These are phyloP conservation scores for Micractinium conductrix DNA, from an alignment of 139 green algal species.

Conservation along the genomic window DNA sequence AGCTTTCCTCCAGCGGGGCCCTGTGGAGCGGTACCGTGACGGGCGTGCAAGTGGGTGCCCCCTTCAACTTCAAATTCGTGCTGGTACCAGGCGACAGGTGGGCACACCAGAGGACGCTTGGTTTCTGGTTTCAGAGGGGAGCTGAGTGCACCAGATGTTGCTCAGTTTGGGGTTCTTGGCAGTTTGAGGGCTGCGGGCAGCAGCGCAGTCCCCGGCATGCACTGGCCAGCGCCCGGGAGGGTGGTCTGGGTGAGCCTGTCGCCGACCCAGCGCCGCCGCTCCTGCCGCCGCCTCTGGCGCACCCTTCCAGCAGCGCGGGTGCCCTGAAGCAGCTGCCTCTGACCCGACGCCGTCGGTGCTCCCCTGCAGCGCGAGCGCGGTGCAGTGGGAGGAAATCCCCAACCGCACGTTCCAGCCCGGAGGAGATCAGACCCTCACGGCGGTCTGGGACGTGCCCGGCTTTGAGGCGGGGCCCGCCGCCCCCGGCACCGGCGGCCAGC, in stretches of 20 bases:
- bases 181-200: too few species aligned
- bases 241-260: too few species aligned
- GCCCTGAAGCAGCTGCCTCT: not conserved
- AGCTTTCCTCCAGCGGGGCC: not conserved
- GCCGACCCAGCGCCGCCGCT: too few species aligned
- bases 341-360: not conserved
- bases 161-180: too few species aligned
- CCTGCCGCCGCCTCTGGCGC: not conserved
- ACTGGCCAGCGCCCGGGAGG: not conserved
- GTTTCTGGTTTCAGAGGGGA: too few species aligned
- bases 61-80: conserved; percentile 21
- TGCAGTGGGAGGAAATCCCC: not conserved
- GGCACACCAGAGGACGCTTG: not conserved
- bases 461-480: conserved; percentile 12
- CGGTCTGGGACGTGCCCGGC: not conserved
- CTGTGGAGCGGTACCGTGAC: conserved; percentile 2
- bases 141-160: too few species aligned
- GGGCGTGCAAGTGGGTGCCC: not conserved
- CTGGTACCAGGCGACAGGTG: not conserved
- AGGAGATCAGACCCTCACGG: conserved; percentile 2
- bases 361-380: not conserved
- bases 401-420: conserved; percentile 14
- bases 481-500: not conserved
- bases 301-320: not conserved
- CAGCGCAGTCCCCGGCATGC: not conserved